Evolutionary conservation across 2,329 filamentous ascomycete genomes (phyloP).

Genomic region (Cryphonectria naterciae): DNA sequence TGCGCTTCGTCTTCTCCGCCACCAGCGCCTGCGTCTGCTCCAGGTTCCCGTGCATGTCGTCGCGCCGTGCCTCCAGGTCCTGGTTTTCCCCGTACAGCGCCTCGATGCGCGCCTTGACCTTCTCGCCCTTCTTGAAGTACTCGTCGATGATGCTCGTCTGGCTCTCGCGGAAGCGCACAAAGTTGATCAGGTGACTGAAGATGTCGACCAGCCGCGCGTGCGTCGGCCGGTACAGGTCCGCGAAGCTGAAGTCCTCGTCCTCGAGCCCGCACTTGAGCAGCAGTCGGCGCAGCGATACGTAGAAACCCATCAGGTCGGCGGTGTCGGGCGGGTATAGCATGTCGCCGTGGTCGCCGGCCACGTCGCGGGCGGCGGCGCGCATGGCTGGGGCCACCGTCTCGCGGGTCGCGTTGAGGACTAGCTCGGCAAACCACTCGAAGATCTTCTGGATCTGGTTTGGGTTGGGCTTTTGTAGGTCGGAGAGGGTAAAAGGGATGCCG

Average conservation of each 20-base stretch:
- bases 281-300: conserved; percentile 77
- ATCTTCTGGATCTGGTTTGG: conserved; percentile 95
- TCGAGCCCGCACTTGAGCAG: conserved; percentile 87
- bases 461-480: conserved; percentile 92
- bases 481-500: conserved; percentile 82
- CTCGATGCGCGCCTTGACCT: conserved; percentile 86
- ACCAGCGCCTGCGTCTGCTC: conserved; percentile 81
- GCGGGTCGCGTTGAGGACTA: conserved; percentile 90
- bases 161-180: conserved; percentile 93
- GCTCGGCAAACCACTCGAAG: conserved; percentile 95
- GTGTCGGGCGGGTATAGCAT: conserved; percentile 81
- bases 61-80: conserved; percentile 77
- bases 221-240: conserved; percentile 88
- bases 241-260: conserved; percentile 92
- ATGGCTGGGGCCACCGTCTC: conserved; percentile 94
- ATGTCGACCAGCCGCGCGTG: conserved; percentile 91
- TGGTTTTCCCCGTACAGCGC: conserved; percentile 84
- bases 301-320: conserved; percentile 95
- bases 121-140: conserved; percentile 89
- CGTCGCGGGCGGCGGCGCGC: conserved; percentile 85
- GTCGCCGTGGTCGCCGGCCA: conserved; percentile 80
- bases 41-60: conserved; percentile 79
- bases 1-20: conserved; percentile 81
- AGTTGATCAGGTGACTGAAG: conserved; percentile 98
- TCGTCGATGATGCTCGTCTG: conserved; percentile 89